Evolutionary conservation across 139 green algal genomes (phyloP).

Genomic region (Auxenochlorella pyrenoidosa): DNA sequence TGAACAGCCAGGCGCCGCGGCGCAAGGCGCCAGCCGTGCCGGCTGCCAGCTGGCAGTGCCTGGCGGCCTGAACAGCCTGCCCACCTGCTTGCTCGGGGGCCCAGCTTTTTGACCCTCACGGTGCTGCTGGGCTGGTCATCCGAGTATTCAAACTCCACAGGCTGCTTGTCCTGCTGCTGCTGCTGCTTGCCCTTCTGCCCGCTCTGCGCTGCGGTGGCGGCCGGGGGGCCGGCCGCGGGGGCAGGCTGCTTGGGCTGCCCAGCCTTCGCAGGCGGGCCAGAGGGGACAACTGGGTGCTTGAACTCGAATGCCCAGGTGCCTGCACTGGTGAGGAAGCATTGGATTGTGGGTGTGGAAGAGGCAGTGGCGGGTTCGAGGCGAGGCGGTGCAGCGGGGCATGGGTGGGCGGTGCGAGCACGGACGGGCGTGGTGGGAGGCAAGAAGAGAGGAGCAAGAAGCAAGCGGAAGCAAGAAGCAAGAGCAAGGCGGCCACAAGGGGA

Average conservation of each 20-base stretch:
- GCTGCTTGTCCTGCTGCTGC: background rate
- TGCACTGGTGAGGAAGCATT: background rate
- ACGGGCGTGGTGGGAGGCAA: background rate
- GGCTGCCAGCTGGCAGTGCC: too few relatives aligned
- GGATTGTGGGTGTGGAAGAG: background rate
- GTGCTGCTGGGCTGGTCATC: background rate
- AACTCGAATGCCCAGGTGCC: background rate
- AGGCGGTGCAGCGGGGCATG: too few relatives aligned
- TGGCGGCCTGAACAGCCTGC: too few relatives aligned
- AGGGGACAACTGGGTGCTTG: background rate
- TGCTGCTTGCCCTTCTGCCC: background rate
- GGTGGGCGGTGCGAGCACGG: background rate
- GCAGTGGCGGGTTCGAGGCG: too few relatives aligned
- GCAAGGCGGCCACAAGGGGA: too few relatives aligned
- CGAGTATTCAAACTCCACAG: background rate
- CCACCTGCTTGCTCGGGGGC: background rate
- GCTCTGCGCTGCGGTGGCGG: background rate
- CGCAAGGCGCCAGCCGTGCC: too few relatives aligned
- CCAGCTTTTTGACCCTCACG: constrained; percentile 1
- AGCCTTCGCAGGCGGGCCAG: background rate
- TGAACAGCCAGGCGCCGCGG: too few relatives aligned
- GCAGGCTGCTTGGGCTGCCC: background rate
- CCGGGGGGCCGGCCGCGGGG: background rate
- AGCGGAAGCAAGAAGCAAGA: background rate
- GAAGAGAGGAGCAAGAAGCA: background rate